A percentile compares a stretch with the other conserved stretches of the same genome.
Evolutionary conservation across 805 yeast species (phyloP).

Genomic region (Lachancea lanzarotensis): DNA sequence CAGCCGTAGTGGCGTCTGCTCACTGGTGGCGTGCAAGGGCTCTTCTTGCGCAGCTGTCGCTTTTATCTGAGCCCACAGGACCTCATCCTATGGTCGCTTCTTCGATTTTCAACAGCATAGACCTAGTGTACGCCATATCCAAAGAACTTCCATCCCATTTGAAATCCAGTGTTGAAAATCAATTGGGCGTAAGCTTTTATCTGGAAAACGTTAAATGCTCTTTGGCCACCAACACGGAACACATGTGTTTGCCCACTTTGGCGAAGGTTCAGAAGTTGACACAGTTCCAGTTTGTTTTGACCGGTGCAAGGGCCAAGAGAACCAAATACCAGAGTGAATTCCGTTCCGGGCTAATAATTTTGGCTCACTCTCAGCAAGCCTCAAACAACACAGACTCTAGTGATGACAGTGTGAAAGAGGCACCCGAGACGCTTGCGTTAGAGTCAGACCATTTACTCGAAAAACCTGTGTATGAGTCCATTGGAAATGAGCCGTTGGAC

Average conservation of each 20-base stretch:
- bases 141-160: constrained; percentile 22
- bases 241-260: constrained; percentile 49
- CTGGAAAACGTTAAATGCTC: constrained; percentile 65
- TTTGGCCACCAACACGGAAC: constrained; percentile 58
- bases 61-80: constrained; percentile 58
- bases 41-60: constrained; percentile 53
- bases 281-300: constrained; percentile 55
- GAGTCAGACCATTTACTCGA: constrained; percentile 77
- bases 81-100: constrained; percentile 34
- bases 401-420: constrained; percentile 10
- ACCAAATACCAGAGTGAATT: constrained; percentile 73
- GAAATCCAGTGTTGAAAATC: constrained; percentile 30
- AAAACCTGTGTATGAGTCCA: constrained; percentile 59
- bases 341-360: constrained; percentile 65
- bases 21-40: constrained; percentile 77
- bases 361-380: constrained; percentile 49
- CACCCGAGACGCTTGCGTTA: constrained; percentile 54
- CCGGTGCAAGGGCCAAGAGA: constrained; percentile 85
- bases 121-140: constrained; percentile 24
- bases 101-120: constrained; percentile 27
- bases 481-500: constrained; percentile 43
- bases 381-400: background rate
- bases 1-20: constrained; percentile 41
- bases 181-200: constrained; percentile 44
- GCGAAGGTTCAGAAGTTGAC: constrained; percentile 52